Percentiles rank a stretch among this genome's conserved stretches.
Conservation (phyloP, 192 early-diverging fungal species). For the Mortierella alpina region DNA sequence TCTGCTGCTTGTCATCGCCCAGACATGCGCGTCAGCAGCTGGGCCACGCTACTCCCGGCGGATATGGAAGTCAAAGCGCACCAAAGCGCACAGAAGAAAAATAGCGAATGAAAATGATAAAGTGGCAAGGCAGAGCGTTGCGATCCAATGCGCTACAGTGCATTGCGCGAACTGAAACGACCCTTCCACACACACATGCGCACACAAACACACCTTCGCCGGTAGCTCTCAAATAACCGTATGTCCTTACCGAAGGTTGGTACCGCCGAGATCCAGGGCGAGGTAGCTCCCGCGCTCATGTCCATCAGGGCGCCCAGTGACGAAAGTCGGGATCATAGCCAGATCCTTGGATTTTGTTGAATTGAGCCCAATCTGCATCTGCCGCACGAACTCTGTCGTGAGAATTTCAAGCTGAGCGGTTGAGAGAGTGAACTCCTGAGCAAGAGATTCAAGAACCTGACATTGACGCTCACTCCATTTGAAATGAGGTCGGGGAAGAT, state of each 20-base stretch:
- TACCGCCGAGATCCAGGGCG: conserved; percentile 96
- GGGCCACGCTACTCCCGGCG: too few species aligned
- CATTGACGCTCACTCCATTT: conserved; percentile 33
- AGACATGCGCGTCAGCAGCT: too few species aligned
- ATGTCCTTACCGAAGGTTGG: conserved; percentile 80
- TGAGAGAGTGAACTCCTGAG: conserved; percentile 57
- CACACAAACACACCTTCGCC: too few species aligned
- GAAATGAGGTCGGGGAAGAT: conserved; percentile 15
- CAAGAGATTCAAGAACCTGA: conserved; percentile 3
- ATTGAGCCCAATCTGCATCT: conserved; percentile 61
- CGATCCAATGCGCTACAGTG: too few species aligned
- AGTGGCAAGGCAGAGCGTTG: too few species aligned
- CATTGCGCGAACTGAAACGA: too few species aligned
- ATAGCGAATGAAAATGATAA: too few species aligned
- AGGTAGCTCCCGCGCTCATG: conserved; percentile 87
- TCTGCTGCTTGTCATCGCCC: too few species aligned
- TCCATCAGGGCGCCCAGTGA: conserved; percentile 84
- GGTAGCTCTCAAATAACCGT: not conserved
- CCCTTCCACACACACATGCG: too few species aligned
- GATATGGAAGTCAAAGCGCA: too few species aligned
- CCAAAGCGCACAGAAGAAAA: too few species aligned
- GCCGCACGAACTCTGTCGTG: conserved; percentile 56
- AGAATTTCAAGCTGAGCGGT: conserved; percentile 60
- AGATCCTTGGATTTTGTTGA: conserved; percentile 47
- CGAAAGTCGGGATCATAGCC: conserved; percentile 91